Base-by-base conservation (phyloP, 2,329 filamentous ascomycete genomes). In the Ceratocystis alfenasii region DNA sequence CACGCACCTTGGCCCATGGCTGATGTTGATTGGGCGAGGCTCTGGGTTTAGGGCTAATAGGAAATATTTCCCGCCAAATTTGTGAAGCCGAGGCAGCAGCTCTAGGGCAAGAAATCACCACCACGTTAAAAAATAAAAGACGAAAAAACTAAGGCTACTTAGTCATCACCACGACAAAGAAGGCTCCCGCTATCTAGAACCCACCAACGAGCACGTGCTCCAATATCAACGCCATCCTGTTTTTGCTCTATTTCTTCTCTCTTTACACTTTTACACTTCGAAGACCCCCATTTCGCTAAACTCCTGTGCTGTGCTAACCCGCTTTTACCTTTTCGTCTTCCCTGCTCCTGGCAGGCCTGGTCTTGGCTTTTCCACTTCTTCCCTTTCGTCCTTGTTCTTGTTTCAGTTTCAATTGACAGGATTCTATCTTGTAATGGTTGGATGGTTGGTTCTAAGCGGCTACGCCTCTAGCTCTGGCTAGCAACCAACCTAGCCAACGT, bases 391-490 rank as follows among this genome's bases (percentile, higher is more conserved):
- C 22, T 62, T 59, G 12, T n/a, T 62, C 44, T 25, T 45, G 33
- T 62, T 62, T 62, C 59, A 25, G 28, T 60, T 36, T 60, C 57
- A 10, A 33, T 60, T 33, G 33, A 41, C 25, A 53, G 53, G 53
- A 59, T 57, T 57, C 53, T 2, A 57, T 57, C 25, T 57, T 57
- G 28, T 57, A 57, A 57, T 57, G 25, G 53, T 10, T 36, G 33
- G 33, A 57, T 57, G 25, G 28, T 3, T 36, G 8, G 8, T 1
- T 36, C 33, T 12, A 36, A 36, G 33, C 33, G 33, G 33, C 33
- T 36, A 36, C 10, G 33, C 8, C 8, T 36, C 53, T 57, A 5
- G 53, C 53, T 57, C 5, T 30, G 25, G 53, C 22, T 57, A 5
- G 53, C 30, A 33, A 33, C 6, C 6, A 33, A 33, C 17, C 10